Evolutionary conservation across 805 yeast species (phyloP).

Genomic region (Metschnikowia colocasiae): DNA sequence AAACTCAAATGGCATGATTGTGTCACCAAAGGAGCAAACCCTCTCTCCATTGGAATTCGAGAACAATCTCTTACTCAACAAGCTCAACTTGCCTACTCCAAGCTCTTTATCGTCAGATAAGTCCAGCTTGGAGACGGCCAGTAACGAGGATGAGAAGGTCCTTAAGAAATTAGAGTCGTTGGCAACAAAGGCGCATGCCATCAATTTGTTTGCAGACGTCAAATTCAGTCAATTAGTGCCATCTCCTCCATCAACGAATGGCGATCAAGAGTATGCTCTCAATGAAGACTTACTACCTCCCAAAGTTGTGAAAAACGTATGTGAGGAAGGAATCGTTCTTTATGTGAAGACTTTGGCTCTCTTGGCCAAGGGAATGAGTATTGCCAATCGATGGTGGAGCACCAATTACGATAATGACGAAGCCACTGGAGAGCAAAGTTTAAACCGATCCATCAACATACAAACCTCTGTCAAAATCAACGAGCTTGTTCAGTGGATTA

Average conservation of each 20-base stretch:
- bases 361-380: slow-evolving; percentile 79
- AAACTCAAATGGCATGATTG: slow-evolving; percentile 2
- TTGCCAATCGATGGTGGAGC: slow-evolving; percentile 91
- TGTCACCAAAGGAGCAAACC: slow-evolving; percentile 4
- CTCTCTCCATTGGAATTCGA: slow-evolving; percentile 23
- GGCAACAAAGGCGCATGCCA: slow-evolving; percentile 89
- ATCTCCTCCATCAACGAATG: slow-evolving; percentile 52
- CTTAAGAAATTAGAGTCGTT: slow-evolving; percentile 58
- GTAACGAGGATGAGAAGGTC: slow-evolving; percentile 32
- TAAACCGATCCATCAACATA: slow-evolving; percentile 16
- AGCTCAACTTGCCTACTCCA: slow-evolving; percentile 30
- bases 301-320: slow-evolving; percentile 51
- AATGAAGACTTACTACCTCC: slow-evolving; percentile 52
- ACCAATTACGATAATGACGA: slow-evolving; percentile 24
- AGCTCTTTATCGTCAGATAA: slow-evolving; percentile 22
- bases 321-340: slow-evolving; percentile 83
- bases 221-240: slow-evolving; percentile 85
- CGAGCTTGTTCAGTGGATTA: slow-evolving; percentile 83
- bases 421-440: slow-evolving; percentile 10
- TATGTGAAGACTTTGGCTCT: slow-evolving; percentile 82
- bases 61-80: slow-evolving; percentile 34
- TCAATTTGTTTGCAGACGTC: slow-evolving; percentile 84
- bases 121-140: slow-evolving; percentile 15
- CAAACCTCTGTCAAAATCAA: slow-evolving; percentile 44
- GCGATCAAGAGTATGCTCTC: slow-evolving; percentile 35